These are phyloP conservation scores for Penicillium bovifimosum DNA, from an alignment of 495 filamentous ascomycete species.

Conservation along the genomic window DNA sequence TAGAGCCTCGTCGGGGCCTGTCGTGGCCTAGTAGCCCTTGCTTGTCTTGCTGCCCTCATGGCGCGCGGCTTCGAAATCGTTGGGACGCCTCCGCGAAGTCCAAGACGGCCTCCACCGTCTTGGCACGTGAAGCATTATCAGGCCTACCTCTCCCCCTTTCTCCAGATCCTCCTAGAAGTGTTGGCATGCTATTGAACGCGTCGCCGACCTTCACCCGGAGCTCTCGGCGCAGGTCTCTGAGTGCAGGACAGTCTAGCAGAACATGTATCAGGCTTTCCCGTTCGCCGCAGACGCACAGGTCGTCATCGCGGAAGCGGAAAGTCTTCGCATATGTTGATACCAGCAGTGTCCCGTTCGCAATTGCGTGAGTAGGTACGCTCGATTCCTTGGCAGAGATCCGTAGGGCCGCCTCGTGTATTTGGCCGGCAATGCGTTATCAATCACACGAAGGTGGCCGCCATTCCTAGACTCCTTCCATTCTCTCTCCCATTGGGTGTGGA, in stretches of 20 bases:
- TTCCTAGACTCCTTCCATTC: conserved; percentile 3
- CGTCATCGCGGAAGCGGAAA: conserved; percentile 5
- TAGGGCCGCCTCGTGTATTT: conserved; percentile 9
- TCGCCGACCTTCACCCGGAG: conserved; percentile 12
- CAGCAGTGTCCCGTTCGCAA: conserved; percentile 12
- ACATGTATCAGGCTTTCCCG: conserved; percentile 13
- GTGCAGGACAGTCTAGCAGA: not conserved
- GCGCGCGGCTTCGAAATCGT: conserved; percentile 22
- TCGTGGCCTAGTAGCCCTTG: conserved; percentile 11
- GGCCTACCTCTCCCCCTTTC: conserved; percentile 17
- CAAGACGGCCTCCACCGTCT: conserved; percentile 17
- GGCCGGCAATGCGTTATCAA: conserved; percentile 6
- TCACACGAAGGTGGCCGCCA: conserved; percentile 3
- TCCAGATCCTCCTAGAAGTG: conserved; percentile 10
- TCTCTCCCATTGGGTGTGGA: not conserved
- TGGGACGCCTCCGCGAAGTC: conserved; percentile 24
- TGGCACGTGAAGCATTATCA: conserved; percentile 10
- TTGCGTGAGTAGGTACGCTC: conserved; percentile 15
- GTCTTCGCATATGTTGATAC: conserved; percentile 5
- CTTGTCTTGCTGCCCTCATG: conserved; percentile 19
- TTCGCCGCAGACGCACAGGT: conserved; percentile 10
- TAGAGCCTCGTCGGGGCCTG: not conserved
- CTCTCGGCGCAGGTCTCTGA: conserved; percentile 4
- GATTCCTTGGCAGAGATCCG: conserved; percentile 3
- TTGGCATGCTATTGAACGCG: conserved; percentile 17